These are phyloP conservation scores for Beauveria asiatica DNA, from an alignment of 2,329 filamentous ascomycete species.

Conservation along the genomic window DNA sequence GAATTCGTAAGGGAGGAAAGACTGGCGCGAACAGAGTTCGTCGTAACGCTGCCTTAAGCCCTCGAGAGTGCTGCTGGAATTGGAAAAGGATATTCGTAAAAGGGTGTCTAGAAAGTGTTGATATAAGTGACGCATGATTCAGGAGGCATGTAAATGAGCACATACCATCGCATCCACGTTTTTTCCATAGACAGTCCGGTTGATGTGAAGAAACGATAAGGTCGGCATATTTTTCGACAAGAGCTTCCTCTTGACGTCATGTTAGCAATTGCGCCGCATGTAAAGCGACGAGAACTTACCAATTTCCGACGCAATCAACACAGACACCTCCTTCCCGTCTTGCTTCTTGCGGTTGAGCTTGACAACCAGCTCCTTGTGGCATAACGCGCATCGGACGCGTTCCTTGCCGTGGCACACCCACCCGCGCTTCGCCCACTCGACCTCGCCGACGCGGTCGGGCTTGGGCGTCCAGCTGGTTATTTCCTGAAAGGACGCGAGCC, in stretches of 20 bases:
- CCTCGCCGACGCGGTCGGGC: constrained; percentile 74
- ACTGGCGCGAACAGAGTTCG: constrained; percentile 45
- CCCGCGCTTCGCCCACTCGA: constrained; percentile 89
- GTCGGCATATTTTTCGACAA: constrained; percentile 68
- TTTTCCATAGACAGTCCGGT: constrained; percentile 78
- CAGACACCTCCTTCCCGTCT: constrained; percentile 45
- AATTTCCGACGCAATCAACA: constrained; percentile 52
- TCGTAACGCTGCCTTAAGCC: constrained; percentile 56
- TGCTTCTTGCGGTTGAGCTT: constrained; percentile 58
- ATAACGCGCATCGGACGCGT: constrained; percentile 77
- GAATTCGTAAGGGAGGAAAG: constrained; percentile 53
- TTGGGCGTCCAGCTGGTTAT: constrained; percentile 93
- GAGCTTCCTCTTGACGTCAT: constrained; percentile 41
- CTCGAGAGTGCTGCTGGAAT: constrained; percentile 49
- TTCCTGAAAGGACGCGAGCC: constrained; percentile 82
- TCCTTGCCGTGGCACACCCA: constrained; percentile 83
- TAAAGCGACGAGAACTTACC: constrained; percentile 20
- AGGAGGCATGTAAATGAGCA: not conserved
- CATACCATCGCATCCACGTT: constrained; percentile 76
- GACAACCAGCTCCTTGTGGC: constrained; percentile 75
- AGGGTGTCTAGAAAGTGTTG: constrained; percentile 39
- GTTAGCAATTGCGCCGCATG: constrained; percentile 14
- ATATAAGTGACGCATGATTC: not conserved
- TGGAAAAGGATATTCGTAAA: constrained; percentile 54
- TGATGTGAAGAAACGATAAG: constrained; percentile 69